A percentile compares a stretch with the other conserved stretches of the same genome.
These are phyloP conservation scores for Eucalyptus sp. DNA, from an alignment of 345 rosid species.

Conservation along the genomic window DNA sequence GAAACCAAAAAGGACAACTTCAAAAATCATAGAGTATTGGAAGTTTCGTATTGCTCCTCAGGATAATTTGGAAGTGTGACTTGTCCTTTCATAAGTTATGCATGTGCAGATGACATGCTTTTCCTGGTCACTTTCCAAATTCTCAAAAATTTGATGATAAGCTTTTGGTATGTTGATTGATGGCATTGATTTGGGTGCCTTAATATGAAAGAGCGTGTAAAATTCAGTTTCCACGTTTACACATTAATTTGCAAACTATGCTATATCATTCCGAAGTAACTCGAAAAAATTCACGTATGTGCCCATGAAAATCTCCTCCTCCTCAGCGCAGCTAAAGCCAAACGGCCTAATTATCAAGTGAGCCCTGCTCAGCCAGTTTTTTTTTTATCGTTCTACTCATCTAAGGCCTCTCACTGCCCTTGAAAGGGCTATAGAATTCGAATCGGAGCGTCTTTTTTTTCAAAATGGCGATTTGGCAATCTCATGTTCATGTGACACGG, in stretches of 20 bases:
- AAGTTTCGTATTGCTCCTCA: background rate
- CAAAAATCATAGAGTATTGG: background rate
- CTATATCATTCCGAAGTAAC: background rate
- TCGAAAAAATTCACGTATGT: no score
- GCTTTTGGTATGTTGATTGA: no score
- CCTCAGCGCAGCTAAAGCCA: background rate
- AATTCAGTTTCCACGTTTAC: no score
- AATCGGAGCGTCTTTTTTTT: background rate
- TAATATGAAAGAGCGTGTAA: no score
- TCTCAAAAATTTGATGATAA: no score
- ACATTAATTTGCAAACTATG: no score
- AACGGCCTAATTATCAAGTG: background rate
- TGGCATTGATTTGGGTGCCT: no score
- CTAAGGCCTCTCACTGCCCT: background rate
- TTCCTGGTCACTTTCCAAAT: background rate
- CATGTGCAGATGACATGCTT: background rate
- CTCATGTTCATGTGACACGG: no score
- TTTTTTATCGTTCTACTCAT: background rate
- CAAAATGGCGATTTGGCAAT: background rate
- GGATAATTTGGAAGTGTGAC: background rate
- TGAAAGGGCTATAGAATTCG: background rate
- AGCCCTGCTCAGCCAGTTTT: background rate
- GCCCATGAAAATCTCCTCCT: no score
- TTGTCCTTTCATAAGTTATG: no score
- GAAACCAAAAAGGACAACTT: background rate